Percentiles rank a stretch among this genome's conserved stretches.
phyloP scores from a whole-genome alignment of 2,329 filamentous ascomycete genomes.

The Camillea tinctor region DNA sequence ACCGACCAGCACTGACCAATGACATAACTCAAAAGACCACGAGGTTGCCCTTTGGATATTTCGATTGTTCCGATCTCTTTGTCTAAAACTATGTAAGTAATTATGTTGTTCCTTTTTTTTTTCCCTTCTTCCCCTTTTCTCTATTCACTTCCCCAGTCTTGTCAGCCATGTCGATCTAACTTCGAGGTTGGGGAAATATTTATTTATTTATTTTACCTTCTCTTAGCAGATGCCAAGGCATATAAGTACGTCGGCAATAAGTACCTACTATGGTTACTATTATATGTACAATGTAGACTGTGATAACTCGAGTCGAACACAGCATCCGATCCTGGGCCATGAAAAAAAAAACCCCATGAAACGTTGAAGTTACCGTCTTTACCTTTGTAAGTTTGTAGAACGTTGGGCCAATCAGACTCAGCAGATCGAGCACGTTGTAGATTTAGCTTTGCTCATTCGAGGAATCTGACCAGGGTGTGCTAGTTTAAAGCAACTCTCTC shows the following conservation, averaged over 20 bases:
- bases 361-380: background rate
- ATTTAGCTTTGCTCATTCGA: slow-evolving; percentile 16
- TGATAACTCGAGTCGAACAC: background rate
- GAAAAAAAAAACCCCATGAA: background rate
- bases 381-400: background rate
- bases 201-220: too few relatives aligned
- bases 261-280: too few relatives aligned
- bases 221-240: too few relatives aligned
- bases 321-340: background rate
- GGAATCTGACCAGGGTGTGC: slow-evolving; percentile 3
- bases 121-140: too few relatives aligned
- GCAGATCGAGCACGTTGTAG: slow-evolving; percentile 14
- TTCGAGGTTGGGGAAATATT: too few relatives aligned
- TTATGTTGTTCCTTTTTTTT: too few relatives aligned
- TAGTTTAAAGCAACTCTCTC: slow-evolving; percentile 6
- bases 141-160: too few relatives aligned
- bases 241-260: too few relatives aligned
- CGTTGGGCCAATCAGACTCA: slow-evolving; percentile 12
- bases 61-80: background rate
- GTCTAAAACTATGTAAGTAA: too few relatives aligned
- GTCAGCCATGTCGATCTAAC: too few relatives aligned
- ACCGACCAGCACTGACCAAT: background rate
- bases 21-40: background rate
- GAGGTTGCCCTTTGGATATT: background rate
- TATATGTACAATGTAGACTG: too few relatives aligned